A percentile compares a stretch with the other conserved stretches of the same genome.
Evolutionary conservation across 2,329 filamentous ascomycete species (phyloP).

Genomic region (Penicillium nordicum): DNA sequence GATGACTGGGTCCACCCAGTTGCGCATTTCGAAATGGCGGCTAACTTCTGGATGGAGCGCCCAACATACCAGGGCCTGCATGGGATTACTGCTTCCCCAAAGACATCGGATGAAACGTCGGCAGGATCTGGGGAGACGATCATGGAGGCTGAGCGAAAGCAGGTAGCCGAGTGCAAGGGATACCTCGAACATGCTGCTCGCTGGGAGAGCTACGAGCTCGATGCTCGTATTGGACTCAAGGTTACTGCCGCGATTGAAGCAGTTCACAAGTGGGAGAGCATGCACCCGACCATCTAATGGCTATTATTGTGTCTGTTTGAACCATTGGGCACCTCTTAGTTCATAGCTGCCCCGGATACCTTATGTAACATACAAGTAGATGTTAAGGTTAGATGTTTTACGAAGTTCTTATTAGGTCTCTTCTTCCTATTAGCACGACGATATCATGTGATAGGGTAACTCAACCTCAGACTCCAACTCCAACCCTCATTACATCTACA

Average conservation of each 20-base stretch:
- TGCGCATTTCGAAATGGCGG: conserved; percentile 82
- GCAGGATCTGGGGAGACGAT: not conserved
- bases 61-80: conserved; percentile 39
- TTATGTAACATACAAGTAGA: conserved; percentile 1
- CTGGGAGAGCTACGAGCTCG: conserved; percentile 62
- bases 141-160: conserved; percentile 31
- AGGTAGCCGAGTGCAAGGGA: conserved; percentile 52
- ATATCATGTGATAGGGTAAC: not conserved
- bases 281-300: conserved; percentile 19
- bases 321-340: not conserved
- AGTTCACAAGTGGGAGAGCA: conserved; percentile 42
- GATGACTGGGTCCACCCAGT: conserved; percentile 66
- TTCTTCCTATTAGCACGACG: not conserved
- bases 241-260: conserved; percentile 47
- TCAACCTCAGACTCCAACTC: not conserved
- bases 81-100: conserved; percentile 8
- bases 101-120: conserved; percentile 2
- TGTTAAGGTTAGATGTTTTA: not conserved
- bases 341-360: not conserved
- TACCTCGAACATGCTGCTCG: conserved; percentile 56
- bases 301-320: not conserved
- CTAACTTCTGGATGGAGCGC: conserved; percentile 71
- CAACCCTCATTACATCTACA: not conserved
- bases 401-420: not conserved
- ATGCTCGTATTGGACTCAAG: conserved; percentile 54